Evolutionary conservation across 495 filamentous ascomycete species (phyloP).

Genomic region (Neurospora cerealis): DNA sequence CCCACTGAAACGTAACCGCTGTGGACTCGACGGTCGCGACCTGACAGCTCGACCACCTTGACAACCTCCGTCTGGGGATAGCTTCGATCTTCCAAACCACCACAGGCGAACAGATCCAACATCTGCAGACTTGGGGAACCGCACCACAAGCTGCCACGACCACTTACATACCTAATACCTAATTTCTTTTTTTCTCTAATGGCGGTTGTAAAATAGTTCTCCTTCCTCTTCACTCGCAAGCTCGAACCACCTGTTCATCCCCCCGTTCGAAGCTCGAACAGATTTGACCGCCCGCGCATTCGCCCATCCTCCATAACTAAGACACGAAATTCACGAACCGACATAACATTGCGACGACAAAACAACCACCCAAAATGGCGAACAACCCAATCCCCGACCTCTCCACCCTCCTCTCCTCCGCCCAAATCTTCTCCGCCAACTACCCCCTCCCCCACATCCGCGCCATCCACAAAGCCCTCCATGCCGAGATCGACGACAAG

Average conservation of each 20-base stretch:
- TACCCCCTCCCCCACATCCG: constrained; percentile 54
- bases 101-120: not conserved
- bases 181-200: not conserved
- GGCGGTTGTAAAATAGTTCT: not conserved
- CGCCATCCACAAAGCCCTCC: constrained; percentile 44
- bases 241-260: not conserved
- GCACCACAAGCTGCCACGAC: not conserved
- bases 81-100: not conserved
- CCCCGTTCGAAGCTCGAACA: not conserved
- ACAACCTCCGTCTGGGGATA: not conserved
- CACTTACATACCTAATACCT: not conserved
- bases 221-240: not conserved
- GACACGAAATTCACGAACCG: not conserved
- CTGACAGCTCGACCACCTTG: not conserved
- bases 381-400: constrained; percentile 23
- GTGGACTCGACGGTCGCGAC: not conserved
- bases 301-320: not conserved
- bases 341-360: not conserved
- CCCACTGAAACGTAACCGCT: not conserved
- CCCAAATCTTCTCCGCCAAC: constrained; percentile 64
- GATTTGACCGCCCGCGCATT: not conserved
- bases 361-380: constrained; percentile 13
- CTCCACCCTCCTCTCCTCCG: constrained; percentile 48
- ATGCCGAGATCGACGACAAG: constrained; percentile 58
- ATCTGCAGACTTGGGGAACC: not conserved